Evolutionary conservation across 495 filamentous ascomycete species (phyloP).

Genomic region (Lasiosphaeria hispida): DNA sequence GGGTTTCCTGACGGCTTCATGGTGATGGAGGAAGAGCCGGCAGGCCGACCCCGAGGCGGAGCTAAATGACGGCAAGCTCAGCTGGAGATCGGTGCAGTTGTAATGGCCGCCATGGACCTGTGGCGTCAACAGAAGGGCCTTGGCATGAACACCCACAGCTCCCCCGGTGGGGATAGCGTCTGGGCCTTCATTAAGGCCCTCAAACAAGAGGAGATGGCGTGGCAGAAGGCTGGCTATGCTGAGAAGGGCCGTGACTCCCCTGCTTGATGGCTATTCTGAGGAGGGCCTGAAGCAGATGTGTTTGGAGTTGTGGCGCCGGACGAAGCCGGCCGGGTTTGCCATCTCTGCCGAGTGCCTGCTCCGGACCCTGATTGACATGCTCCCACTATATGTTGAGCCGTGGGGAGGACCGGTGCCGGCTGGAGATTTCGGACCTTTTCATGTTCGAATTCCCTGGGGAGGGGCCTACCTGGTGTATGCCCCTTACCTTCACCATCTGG

Average conservation of each 20-base stretch:
- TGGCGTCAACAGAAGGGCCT: background rate
- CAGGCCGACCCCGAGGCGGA: background rate
- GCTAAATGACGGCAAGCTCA: background rate
- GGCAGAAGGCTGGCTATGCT: background rate
- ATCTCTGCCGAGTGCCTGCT: background rate
- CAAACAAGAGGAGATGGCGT: background rate
- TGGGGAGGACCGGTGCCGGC: background rate
- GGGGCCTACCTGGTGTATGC: background rate
- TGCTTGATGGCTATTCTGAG: slow-evolving; percentile 3
- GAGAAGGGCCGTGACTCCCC: background rate
- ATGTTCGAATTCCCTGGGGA: slow-evolving; percentile 1
- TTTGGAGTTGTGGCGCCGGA: background rate
- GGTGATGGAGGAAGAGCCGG: background rate
- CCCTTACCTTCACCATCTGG: background rate
- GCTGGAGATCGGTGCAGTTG: background rate
- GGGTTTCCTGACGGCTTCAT: background rate
- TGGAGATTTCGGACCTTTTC: slow-evolving; percentile 5
- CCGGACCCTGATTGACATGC: slow-evolving; percentile 1
- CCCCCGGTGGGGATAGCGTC: background rate
- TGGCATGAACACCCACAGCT: background rate
- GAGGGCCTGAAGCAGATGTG: background rate
- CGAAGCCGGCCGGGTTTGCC: background rate
- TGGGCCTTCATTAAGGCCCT: background rate
- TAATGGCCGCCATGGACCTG: background rate
- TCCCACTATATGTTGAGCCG: slow-evolving; percentile 4